These are phyloP conservation scores for Coemansia sp. DNA, from an alignment of 192 early-diverging fungal species.

Conservation along the genomic window DNA sequence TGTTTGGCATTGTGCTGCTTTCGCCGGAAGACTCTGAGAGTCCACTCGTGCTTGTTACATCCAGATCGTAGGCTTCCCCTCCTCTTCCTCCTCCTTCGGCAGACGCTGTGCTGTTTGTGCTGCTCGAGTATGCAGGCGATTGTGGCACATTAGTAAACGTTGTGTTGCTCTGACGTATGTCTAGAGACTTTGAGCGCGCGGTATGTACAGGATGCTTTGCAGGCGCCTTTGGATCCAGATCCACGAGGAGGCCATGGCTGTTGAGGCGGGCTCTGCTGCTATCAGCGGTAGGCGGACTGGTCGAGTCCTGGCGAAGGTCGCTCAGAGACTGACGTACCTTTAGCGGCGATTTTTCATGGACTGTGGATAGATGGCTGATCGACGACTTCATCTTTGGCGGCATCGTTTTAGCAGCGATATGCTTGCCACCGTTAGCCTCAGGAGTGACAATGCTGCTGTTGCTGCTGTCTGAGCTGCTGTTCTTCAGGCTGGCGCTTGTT, in stretches of 20 bases:
- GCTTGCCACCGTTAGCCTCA: background rate
- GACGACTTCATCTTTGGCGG: background rate
- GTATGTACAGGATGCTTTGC: background rate
- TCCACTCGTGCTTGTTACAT: constrained; percentile 1
- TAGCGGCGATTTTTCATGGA: constrained; percentile 18
- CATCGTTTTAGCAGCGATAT: background rate
- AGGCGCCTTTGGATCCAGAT: background rate
- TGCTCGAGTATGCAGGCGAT: background rate
- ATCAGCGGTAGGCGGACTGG: background rate
- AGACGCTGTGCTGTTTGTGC: background rate
- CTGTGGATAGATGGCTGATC: background rate
- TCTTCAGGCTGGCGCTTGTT: background rate
- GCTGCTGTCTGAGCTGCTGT: constrained; percentile 6
- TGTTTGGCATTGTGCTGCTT: constrained; percentile 5
- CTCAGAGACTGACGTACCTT: constrained; percentile 20
- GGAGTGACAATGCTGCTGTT: background rate
- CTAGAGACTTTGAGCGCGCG: constrained; percentile 21
- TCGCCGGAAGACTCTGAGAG: constrained; percentile 2
- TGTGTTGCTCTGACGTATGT: constrained; percentile 7
- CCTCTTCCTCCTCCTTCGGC: background rate
- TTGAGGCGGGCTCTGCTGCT: background rate
- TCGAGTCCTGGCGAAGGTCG: constrained; percentile 15
- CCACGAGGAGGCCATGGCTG: too few species aligned
- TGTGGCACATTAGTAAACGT: background rate
- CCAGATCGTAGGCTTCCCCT: too few species aligned